Conservation (phyloP, 805 yeast species). For the Ogataea angusta region DNA sequence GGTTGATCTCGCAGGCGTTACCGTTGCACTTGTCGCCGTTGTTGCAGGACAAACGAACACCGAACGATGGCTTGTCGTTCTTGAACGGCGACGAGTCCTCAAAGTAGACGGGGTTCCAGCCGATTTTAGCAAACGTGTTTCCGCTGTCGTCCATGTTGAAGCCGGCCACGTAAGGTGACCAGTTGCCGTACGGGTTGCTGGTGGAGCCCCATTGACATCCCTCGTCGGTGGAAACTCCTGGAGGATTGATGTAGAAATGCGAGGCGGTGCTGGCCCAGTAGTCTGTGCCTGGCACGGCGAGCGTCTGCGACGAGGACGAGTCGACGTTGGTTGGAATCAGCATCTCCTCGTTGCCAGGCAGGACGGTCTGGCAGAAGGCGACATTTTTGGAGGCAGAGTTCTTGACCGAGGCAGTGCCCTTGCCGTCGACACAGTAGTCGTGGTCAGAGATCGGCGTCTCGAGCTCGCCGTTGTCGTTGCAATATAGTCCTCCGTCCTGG, state of each 20-base stretch:
- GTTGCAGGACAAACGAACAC: conserved; percentile 71
- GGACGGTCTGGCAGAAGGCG: conserved; percentile 88
- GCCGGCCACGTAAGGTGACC: conserved; percentile 94
- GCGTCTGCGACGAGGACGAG: conserved; percentile 42
- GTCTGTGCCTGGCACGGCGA: conserved; percentile 83
- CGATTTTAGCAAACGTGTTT: conserved; percentile 77
- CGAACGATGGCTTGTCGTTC: conserved; percentile 57
- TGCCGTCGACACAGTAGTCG: conserved; percentile 72
- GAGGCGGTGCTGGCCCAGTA: conserved; percentile 88
- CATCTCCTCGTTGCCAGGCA: conserved; percentile 95
- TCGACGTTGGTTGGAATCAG: conserved; percentile 74
- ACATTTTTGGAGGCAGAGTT: conserved; percentile 58
- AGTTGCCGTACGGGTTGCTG: conserved; percentile 72
- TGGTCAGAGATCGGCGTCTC: conserved; percentile 56
- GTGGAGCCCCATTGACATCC: conserved; percentile 85
- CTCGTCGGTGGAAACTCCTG: conserved; percentile 71
- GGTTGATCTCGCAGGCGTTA: conserved; percentile 80
- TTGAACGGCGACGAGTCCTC: conserved; percentile 56
- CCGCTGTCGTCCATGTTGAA: conserved; percentile 72
- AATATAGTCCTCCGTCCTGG: conserved; percentile 77
- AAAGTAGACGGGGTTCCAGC: conserved; percentile 86
- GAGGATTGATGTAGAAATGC: conserved; percentile 80
- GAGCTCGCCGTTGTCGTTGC: conserved; percentile 66
- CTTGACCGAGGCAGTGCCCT: conserved; percentile 58
- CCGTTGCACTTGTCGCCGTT: conserved; percentile 69